phyloP scores from a whole-genome alignment of 1,139 yeast genomes.

The Debaryomycetaceae sp. region DNA sequence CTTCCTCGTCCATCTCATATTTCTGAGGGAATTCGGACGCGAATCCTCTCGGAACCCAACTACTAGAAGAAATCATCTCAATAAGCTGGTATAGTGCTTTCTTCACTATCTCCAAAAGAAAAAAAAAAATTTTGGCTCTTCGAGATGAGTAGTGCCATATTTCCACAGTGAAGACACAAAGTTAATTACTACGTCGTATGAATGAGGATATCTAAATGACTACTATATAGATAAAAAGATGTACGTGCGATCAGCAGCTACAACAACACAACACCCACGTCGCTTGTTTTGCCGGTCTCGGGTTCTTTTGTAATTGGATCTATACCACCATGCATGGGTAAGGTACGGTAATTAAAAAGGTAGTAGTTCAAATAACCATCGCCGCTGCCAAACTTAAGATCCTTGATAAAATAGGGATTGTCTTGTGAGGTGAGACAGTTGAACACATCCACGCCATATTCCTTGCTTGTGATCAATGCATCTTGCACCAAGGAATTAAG shows the following conservation, averaged over 20 bases:
- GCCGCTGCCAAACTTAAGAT: conserved; percentile 87
- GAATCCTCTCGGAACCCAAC: conserved; percentile 96
- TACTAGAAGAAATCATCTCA: conserved; percentile 81
- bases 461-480: conserved; percentile 73
- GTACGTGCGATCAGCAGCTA: conserved; percentile 18
- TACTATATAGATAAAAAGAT: background rate
- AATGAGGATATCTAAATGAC: background rate
- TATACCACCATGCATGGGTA: conserved; percentile 79
- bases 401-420: conserved; percentile 75
- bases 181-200: background rate
- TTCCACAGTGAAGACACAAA: background rate
- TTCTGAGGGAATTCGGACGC: conserved; percentile 91
- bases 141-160: background rate
- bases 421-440: conserved; percentile 91
- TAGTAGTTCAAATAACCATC: conserved; percentile 91
- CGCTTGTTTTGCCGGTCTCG: conserved; percentile 58
- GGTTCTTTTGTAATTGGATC: conserved; percentile 50
- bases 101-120: background rate
- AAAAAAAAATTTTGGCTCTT: background rate
- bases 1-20: conserved; percentile 86
- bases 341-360: conserved; percentile 82
- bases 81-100: background rate
- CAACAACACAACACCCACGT: conserved; percentile 85
- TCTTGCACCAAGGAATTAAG: conserved; percentile 63
- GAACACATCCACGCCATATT: conserved; percentile 76